Base-by-base conservation (phyloP, 2,329 filamentous ascomycete genomes). In the Fusarium virguliforme region DNA sequence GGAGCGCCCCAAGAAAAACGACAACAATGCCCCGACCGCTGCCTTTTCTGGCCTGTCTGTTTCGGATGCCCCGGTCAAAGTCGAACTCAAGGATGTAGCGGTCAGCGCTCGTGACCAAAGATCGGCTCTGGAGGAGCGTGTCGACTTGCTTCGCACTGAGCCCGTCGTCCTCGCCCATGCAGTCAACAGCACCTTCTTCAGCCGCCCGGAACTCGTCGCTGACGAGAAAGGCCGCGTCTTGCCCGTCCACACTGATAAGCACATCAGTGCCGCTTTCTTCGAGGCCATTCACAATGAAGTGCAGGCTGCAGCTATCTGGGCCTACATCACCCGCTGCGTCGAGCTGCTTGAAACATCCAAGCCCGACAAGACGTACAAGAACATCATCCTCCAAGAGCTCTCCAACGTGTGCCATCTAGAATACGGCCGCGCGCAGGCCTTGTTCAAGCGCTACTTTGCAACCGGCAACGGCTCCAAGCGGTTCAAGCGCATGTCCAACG, bases 211-310 rank as follows among this genome's bases (percentile, higher is more conserved):
- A 64, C 76, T 85, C 4, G 62, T 87, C 1, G 65, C 76, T 0
- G 85, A 87, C 55, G 83, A 86, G 41, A 83, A 81, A 55, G 85
- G 85, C 2, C 79, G 81, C 2, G 64, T 50, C 0, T 50, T 84
- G 3, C 80, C 82, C 1, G 73, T 78, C 1, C 62, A 79, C n/a
- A 82, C 80, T 0, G 82, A 86, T 56, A 82, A 77, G 22, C 81
- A 82, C 64, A 81, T 85, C 62, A 84, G 81, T 58, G 73, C 70
- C 3, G 77, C 82, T 2, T 65, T 86, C 1, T 80, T 87, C 1
- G 84, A 86, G 10, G 74, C 78, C 0, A 60, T 86, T 0, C 79
- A 85, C 18, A 65, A 68, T 9, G 71, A 76, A 0, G 66, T 86
- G 15, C 78, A 80, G 54, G 75, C 56, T 0, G 76, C 78, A 10